Base-by-base conservation (phyloP, 2,329 filamentous ascomycete species). In the Knufia fluminis region DNA sequence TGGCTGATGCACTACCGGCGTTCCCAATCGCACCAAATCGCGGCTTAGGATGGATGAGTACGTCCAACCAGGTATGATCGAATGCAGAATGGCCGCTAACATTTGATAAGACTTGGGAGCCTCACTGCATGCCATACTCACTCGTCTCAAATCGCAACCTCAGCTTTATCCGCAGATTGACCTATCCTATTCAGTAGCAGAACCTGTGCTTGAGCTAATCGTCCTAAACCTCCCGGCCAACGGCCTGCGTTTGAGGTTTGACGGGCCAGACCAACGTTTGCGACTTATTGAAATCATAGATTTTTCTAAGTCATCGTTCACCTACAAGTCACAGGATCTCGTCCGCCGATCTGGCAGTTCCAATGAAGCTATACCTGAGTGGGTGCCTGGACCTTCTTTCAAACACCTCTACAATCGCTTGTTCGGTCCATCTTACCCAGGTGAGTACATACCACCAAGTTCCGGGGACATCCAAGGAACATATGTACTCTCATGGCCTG, bases 401-500 rank as follows among this genome's bases (percentile, higher is more conserved):
- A 78, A 84, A 52, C 87, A 94, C 65, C 83, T 98, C 57, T 98
- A 97, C 65, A 88, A 94, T 60, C 82, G 86, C 47, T 74, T 96
- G n/a, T 82, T 98, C 55, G 92, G 92, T 0, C 90, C 90, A 16
- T 94, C 91, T 0, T 97, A 94, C 64, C 86, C 86, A 1, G 92
- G 92, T 55, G 92, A 98, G 71, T 98, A 91, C 62, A 76, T 95
- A 32, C 77, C 83, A 7, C 80, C 86, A 1, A 65, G 68, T 4
- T 61, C 71, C 1, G 72, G 71, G 2, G 68, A 73, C 31, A 73
- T 74, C 9, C 71, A 73, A 14, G 90, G 90, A 14, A 85, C 80
- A 19, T 98, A 97, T 62, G 82, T 95, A 28, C 72, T 98, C 28
- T 97, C 91, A 1, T 98, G 96, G 67, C 90, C 91, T 1, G 92